Evolutionary conservation across 2,329 filamentous ascomycete genomes (phyloP), one percentile per base, ranked within the genome.

Genomic region (Incumbomyces lentus): DNA sequence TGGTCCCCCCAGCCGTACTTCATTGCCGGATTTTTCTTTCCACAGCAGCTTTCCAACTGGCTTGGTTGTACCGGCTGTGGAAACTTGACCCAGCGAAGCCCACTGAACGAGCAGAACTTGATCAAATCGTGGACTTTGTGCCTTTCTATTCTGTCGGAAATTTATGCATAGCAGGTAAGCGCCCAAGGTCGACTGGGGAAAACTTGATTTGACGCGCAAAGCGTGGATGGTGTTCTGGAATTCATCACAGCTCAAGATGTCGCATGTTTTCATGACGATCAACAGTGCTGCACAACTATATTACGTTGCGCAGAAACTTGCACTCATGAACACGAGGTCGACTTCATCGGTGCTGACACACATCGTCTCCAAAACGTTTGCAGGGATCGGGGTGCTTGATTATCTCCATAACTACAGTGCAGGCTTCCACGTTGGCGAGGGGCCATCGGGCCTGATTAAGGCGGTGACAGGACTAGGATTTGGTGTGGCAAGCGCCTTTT

Each of bases 141-240:
- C 76, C 75, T 2, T 75, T 68, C 49, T 79, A 79, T 56, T 64
- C 65, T 2, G 46, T 78, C 3, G 76, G 76, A 0, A 79, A 79
- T 55, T 47, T 78, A 1, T 78, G 76, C 56, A 79, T 79, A 48
- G 76, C 74, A 32, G 72, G 74, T 70, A 59, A 52, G 70, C 65
- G 17, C 13, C 22, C 13, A 11, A 17, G 10, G 40, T 10, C 8
- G 14, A 7, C 36, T 11, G 5, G 13, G 19, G n/a, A 19, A 14
- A 13, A 12, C 37, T 17, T 14, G 10, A 3, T 36, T 26, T 38
- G 12, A 45, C 22, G 30, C 2, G 11, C 30, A 2, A 10, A 14
- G 29, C 44, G 69, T 78, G 75, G 75, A 78, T 79, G 75, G 68
- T 79, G 54, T 78, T 78, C 64, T 80, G 76, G 76, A 79, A 26